Base-by-base conservation (phyloP, 1,139 yeast genomes). In the Petasospora fabianii region DNA sequence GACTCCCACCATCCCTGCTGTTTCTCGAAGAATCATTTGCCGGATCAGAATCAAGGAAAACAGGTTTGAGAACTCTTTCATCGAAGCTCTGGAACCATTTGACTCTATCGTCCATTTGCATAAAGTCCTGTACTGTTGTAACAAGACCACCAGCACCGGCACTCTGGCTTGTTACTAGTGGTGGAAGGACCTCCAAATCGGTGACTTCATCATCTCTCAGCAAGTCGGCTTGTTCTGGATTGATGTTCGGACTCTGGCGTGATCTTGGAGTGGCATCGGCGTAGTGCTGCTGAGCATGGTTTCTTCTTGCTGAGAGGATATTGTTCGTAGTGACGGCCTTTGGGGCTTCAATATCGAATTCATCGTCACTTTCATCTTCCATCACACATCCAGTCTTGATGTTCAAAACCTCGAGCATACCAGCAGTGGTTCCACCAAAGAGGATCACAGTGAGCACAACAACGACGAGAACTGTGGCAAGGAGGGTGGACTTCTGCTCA, bases 351-450 rank as follows among this genome's bases (percentile, higher is more conserved):
- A 88, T 84, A 54, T 90, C 97, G 59, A 92, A 92, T 60, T 92
- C 97, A 57, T 92, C 97, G 60, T 92, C 97, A 30, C 88, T 79
- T 31, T 80, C 92, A 43, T 81, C 94, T 39, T 86, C 96, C 54
- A 83, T 92, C 22, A 85, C 73, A 46, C 92, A 87, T 0, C 98
- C 98, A 2, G 95, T 84, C 50, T 84, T 84, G 50, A 94, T 94
- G 34, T 95, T 95, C 51, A 92, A 69, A 46, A 92, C 86, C 59
- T 94, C 98, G 47, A 94, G 74, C 98, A 94, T 94, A 34, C 96
- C 85, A 1, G 98, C 97, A 0, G 97, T 92, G 1, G 98, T 94
- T 34, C 99, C 98, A 39, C 99, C 99, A 62, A 94, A 94, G 27
- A 94, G 75, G 46, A 94, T 90, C 24, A 94, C 98, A 0, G 99